phyloP scores from a whole-genome alignment of 2,329 filamentous ascomycete genomes.

The Chalaropsis thielavioides region DNA sequence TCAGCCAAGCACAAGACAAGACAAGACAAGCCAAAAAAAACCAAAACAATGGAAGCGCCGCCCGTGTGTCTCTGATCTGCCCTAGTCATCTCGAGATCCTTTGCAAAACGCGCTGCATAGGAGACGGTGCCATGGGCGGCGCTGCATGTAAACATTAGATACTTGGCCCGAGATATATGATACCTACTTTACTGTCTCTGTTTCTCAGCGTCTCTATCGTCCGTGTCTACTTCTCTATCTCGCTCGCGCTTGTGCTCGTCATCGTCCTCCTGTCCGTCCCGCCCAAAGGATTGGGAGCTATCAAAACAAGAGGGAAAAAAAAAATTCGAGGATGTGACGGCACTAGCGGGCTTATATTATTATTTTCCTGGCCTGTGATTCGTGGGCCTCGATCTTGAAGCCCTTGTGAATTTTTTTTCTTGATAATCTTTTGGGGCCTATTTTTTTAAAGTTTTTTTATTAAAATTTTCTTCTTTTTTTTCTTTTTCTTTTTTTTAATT shows the following conservation, averaged over 20 bases:
- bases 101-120: background rate
- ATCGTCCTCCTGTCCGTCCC: background rate
- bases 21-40: background rate
- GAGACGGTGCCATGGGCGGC: too few relatives aligned
- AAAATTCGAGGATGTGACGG: background rate
- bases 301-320: background rate
- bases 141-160: too few relatives aligned
- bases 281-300: background rate
- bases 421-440: background rate
- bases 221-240: background rate
- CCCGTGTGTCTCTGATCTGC: background rate
- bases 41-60: background rate
- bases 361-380: constrained; percentile 8
- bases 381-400: constrained; percentile 1
- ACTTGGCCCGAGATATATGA: too few relatives aligned
- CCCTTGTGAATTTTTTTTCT: constrained; percentile 2
- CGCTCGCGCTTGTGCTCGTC: background rate
- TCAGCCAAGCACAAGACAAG: background rate
- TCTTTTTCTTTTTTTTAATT: background rate
- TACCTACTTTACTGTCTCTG: too few relatives aligned
- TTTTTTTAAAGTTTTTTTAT: background rate
- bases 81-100: background rate
- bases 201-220: background rate
- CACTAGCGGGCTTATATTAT: constrained; percentile 2
- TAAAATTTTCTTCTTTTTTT: background rate